Evolutionary conservation across 75 land plant species (phyloP), one percentile per base, ranked within the genome.

Genomic region (Pinus taeda): DNA sequence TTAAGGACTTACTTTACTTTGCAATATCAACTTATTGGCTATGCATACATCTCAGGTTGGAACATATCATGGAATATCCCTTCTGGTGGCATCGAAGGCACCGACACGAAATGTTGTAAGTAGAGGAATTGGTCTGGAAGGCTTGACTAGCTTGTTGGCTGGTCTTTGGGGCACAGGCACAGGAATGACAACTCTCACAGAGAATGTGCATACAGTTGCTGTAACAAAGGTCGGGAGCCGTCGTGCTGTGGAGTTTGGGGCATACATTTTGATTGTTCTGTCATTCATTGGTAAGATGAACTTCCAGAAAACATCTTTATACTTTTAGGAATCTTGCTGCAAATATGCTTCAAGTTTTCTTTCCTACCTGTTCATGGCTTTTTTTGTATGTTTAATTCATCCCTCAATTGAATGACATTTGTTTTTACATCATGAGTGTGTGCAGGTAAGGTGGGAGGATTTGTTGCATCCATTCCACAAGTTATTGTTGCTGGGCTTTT

Each of bases 31-130:
- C 0, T 17, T 69, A 17, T 69, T 42, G 14, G 42, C 71, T n/a
- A n/a, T 69, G 71, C 24, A 69, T 73, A 15, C 20, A 57, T 73
- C 73, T 29, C 85, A 95, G 98, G 90, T 95, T 61, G 99, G 96
- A 36, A 78, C 99, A 12, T 97, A 97, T 77, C 94, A 95, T 82
- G 85, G 96, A 14, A 71, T 91, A 57, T 86, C 99, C 4, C 56
- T 97, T 71, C 75, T 83, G 26, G 85, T 91, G 13, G 90, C 87
- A 75, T 81, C 86, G 59, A 83, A 81, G 75, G 90, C 98, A 60
- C 99, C 99, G 73, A 86, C 99, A 15, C 94, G 89, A 29, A 94
- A 94, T 57, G 85, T 93, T 26, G 99, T 97, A 30, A 30, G 33
- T 30, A 30, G 33, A 30, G 33, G 33, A 30, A 30, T 30, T 30